Evolutionary conservation across 306 rosid species (phyloP).

Genomic region (Pterocarpus santalinus): DNA sequence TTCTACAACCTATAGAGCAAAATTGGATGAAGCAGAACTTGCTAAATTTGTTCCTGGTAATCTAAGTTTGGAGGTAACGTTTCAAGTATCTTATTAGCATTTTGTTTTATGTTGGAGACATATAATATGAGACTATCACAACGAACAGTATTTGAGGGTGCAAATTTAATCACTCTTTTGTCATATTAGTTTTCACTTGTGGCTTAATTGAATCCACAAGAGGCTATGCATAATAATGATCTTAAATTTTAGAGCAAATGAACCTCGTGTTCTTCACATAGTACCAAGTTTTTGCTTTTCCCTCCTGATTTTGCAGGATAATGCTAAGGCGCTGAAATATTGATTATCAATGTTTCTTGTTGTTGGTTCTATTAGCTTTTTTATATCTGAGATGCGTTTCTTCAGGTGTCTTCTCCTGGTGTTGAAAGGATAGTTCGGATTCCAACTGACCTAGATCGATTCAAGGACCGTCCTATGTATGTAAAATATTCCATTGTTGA

Average conservation of each 20-base stretch:
- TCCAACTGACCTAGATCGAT: slow-evolving; percentile 84
- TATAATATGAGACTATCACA: slow-evolving; percentile 18
- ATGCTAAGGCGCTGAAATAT: slow-evolving; percentile 12
- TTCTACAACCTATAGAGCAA: slow-evolving; percentile 69
- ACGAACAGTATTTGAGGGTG: slow-evolving; percentile 4
- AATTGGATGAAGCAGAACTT: slow-evolving; percentile 83
- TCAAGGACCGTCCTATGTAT: slow-evolving; percentile 84
- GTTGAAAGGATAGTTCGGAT: slow-evolving; percentile 85
- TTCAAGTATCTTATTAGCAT: slow-evolving; percentile 38
- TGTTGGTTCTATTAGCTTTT: background rate
- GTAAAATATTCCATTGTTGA: slow-evolving; percentile 67
- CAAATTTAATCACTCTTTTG: slow-evolving; percentile 24
- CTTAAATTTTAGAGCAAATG: slow-evolving; percentile 27
- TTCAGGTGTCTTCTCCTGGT: slow-evolving; percentile 98
- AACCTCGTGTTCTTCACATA: background rate
- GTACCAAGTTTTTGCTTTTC: background rate
- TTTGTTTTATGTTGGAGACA: slow-evolving; percentile 31
- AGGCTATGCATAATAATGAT: background rate
- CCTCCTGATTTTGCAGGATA: slow-evolving; percentile 13
- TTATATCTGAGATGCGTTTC: slow-evolving; percentile 35
- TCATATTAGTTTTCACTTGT: slow-evolving; percentile 21
- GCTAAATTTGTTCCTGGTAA: slow-evolving; percentile 87
- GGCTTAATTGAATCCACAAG: slow-evolving; percentile 10
- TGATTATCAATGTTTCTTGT: slow-evolving; percentile 8
- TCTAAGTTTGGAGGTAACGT: slow-evolving; percentile 76